A percentile compares a stretch with the other conserved stretches of the same genome.
phyloP scores from a whole-genome alignment of 2,329 filamentous ascomycete genomes.

The Exserohilum turcica region DNA sequence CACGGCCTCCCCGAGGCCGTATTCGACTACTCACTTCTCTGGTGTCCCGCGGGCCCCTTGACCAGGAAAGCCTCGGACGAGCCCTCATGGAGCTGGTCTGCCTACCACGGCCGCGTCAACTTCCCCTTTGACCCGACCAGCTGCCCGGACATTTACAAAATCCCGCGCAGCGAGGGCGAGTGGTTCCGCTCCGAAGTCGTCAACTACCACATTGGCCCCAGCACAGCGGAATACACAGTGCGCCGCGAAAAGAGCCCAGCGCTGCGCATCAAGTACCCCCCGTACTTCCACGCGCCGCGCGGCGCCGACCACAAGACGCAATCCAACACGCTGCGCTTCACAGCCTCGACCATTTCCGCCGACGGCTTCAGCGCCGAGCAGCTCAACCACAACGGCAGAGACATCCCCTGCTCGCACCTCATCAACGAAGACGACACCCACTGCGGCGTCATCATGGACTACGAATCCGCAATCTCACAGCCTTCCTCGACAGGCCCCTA shows the following conservation, averaged over 20 bases:
- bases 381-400: conserved; percentile 22
- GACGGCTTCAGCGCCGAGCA: conserved; percentile 35
- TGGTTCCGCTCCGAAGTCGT: conserved; percentile 39
- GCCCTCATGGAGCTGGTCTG: conserved; percentile 44
- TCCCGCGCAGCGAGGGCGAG: conserved; percentile 25
- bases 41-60: conserved; percentile 36
- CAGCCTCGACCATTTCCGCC: conserved; percentile 31
- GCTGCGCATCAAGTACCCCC: conserved; percentile 33
- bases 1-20: conserved; percentile 40
- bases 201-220: conserved; percentile 34
- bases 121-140: conserved; percentile 44
- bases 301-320: conserved; percentile 24
- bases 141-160: conserved; percentile 34
- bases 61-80: conserved; percentile 22
- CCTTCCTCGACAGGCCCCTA: conserved; percentile 28
- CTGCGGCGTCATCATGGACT: conserved; percentile 42
- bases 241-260: conserved; percentile 31
- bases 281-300: conserved; percentile 32
- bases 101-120: conserved; percentile 33
- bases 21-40: conserved; percentile 41
- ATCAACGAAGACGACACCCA: conserved; percentile 26
- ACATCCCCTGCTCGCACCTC: conserved; percentile 36
- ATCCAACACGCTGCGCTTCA: conserved; percentile 35
- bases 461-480: conserved; percentile 25
- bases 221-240: conserved; percentile 31